These are phyloP conservation scores for Musa troglodytarum DNA, from an alignment of 176 grass and related monocot species.

Conservation along the genomic window DNA sequence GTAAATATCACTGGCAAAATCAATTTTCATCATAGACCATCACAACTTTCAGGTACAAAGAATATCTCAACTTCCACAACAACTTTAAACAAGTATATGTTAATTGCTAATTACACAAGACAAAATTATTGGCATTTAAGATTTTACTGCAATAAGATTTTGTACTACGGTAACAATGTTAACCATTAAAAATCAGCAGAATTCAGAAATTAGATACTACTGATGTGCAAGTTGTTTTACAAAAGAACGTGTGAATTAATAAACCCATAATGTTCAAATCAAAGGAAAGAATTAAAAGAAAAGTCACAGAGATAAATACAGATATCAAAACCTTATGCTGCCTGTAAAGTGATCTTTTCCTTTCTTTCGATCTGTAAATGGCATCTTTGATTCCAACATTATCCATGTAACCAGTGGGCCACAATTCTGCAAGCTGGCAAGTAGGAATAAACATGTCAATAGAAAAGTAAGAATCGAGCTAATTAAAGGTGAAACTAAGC, in stretches of 20 bases:
- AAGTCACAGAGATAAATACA: not conserved
- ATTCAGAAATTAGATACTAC: too few species aligned
- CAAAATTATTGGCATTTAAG: not conserved
- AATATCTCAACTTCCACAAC: too few species aligned
- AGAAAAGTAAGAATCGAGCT: not conserved
- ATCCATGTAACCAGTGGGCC: slow-evolving; percentile 95
- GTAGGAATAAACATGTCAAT: slow-evolving; percentile 4
- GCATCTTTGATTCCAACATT: slow-evolving; percentile 98
- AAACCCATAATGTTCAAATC: not conserved
- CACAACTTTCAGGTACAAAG: too few species aligned
- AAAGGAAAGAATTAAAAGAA: slow-evolving; percentile 2
- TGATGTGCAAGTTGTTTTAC: not conserved
- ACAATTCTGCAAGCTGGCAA: slow-evolving; percentile 80
- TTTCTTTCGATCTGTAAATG: slow-evolving; percentile 78
- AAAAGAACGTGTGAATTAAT: not conserved
- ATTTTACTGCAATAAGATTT: not conserved
- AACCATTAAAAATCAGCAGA: too few species aligned
- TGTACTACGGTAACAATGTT: too few species aligned
- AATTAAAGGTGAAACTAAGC: not conserved
- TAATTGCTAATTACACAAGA: too few species aligned
- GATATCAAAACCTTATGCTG: slow-evolving; percentile 63
- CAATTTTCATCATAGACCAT: too few species aligned
- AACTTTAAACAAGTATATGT: too few species aligned
- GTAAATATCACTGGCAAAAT: too few species aligned
- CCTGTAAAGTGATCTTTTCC: slow-evolving; percentile 45